phyloP scores from a whole-genome alignment of 306 rosid genomes.

The Trichosanthes cucumerina region DNA sequence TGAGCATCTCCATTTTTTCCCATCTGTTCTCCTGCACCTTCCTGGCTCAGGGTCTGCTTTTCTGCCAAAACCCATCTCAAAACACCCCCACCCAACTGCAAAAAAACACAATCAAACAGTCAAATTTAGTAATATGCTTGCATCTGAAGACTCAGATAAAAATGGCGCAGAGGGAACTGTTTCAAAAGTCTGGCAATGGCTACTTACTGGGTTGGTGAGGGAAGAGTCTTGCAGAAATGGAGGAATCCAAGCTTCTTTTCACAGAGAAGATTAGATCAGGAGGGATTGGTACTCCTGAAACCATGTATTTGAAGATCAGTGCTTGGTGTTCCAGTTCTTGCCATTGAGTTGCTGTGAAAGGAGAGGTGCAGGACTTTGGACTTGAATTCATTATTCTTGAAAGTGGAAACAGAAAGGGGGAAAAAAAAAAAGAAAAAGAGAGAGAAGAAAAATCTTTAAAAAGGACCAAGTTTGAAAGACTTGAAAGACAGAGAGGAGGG shows the following conservation, averaged over 20 bases:
- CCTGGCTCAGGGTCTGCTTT: conserved; percentile 99
- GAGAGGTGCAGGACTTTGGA: conserved; percentile 43
- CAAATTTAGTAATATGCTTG: not conserved
- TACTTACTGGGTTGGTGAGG: conserved; percentile 73
- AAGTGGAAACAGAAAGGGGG: conserved; percentile 9
- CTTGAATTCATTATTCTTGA: conserved; percentile 35
- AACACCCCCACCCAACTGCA: conserved; percentile 92
- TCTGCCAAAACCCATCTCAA: conserved; percentile 92
- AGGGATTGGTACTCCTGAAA: conserved; percentile 77
- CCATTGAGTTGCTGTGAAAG: conserved; percentile 87
- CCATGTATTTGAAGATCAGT: conserved; percentile 84
- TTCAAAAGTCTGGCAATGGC: not conserved
- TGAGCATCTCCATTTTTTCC: conserved; percentile 99
- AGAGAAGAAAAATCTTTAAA: not conserved
- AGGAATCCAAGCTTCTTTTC: conserved; percentile 69
- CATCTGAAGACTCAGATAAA: not conserved
- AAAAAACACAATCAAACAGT: conserved; percentile 16
- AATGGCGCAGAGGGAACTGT: not conserved
- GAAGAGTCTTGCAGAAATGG: conserved; percentile 65
- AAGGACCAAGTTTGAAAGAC: conserved; percentile 4
- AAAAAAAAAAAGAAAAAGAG: not conserved
- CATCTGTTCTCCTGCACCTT: conserved; percentile 99
- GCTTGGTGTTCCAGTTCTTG: conserved; percentile 99
- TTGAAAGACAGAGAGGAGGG: conserved; percentile 6
- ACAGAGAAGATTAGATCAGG: conserved; percentile 75